Base-by-base conservation (phyloP, 768 basidiomycete genomes). In the Naganishia kalamii region DNA sequence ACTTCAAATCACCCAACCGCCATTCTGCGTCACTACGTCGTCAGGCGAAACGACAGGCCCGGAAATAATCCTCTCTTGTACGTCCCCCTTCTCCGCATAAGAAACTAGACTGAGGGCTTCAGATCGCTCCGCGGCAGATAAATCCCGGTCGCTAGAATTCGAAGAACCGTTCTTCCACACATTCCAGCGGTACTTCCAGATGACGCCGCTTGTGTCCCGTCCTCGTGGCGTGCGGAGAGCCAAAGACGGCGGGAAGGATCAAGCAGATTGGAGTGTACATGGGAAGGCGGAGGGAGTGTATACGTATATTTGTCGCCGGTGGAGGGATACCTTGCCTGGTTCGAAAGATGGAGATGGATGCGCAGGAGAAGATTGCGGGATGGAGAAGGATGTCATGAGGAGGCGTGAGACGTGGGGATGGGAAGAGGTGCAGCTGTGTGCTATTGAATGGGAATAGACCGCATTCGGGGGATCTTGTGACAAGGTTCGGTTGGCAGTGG, bases 1-100 rank as follows among this genome's bases (percentile, higher is more conserved):
- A 13, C 78, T 94, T 3, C 83, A 87, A 23, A 80, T 92, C 23
- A 86, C 90, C 0, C 84, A 86, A 0, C 80, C 80, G 4, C 79
- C 82, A 0, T 84, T 82, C 19, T 44, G 43, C 67, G 65, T 68
- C 46, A n/a, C n/a, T n/a, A n/a, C n/a, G n/a, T n/a, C 48, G 6
- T 23, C 62, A 8, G 67, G 65, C 19, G 51, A 52, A 8, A 69
- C 64, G 43, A 60, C 62, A 37, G 65, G 71, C 6, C 78, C 80
- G 37, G 68, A 80, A 13, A 72, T 91, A 50, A 75, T 88, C 32
- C 84, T 91, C 35, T 87, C 89, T 0, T 92, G 78, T 79, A 67
- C 49, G 78, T 67, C 62, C 30, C 49, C 8, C 25, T 19, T 15
- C 30, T 40, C 37, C 37, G 7, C 8, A 17, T 40, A 17, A 40